Percentiles rank a stretch among this genome's conserved stretches.
These are phyloP conservation scores for Leucogyrophana mollusca DNA, from an alignment of 768 basidiomycete species.

Conservation along the genomic window DNA sequence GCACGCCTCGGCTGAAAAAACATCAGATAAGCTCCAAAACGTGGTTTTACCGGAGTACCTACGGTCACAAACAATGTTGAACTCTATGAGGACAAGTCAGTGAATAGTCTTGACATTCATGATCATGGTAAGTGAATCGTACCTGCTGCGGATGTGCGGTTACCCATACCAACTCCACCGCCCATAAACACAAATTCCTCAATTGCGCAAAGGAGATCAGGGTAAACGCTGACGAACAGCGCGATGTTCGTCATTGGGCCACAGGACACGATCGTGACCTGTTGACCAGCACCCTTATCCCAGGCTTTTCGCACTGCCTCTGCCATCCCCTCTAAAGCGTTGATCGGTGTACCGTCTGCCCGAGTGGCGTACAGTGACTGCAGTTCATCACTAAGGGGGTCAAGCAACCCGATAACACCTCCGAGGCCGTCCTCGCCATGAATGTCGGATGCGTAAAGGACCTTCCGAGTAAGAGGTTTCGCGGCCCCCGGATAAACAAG, in stretches of 20 bases:
- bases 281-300: conserved; percentile 55
- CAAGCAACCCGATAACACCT: conserved; percentile 77
- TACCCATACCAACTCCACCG: conserved; percentile 84
- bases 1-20: conserved; percentile 65
- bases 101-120: not conserved
- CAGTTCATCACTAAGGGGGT: conserved; percentile 46
- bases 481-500: conserved; percentile 69
- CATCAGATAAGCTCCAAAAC: not conserved
- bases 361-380: conserved; percentile 45
- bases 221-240: conserved; percentile 59
- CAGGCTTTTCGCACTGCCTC: conserved; percentile 50
- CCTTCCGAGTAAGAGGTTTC: conserved; percentile 63
- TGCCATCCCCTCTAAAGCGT: conserved; percentile 73
- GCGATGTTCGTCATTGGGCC: conserved; percentile 88
- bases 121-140: conserved; percentile 8
- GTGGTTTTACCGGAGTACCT: conserved; percentile 30
- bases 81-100: conserved; percentile 45
- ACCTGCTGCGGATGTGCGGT: conserved; percentile 76
- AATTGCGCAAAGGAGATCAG: conserved; percentile 47
- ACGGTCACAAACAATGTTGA: conserved; percentile 84
- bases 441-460: conserved; percentile 70
- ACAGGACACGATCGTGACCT: conserved; percentile 69
- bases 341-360: conserved; percentile 38
- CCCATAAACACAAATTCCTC: conserved; percentile 76
- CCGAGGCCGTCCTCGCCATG: conserved; percentile 83